A percentile compares a stretch with the other conserved stretches of the same genome.
These are phyloP conservation scores for Fusarium circinatum DNA, from an alignment of 2,329 filamentous ascomycete species.

Conservation along the genomic window DNA sequence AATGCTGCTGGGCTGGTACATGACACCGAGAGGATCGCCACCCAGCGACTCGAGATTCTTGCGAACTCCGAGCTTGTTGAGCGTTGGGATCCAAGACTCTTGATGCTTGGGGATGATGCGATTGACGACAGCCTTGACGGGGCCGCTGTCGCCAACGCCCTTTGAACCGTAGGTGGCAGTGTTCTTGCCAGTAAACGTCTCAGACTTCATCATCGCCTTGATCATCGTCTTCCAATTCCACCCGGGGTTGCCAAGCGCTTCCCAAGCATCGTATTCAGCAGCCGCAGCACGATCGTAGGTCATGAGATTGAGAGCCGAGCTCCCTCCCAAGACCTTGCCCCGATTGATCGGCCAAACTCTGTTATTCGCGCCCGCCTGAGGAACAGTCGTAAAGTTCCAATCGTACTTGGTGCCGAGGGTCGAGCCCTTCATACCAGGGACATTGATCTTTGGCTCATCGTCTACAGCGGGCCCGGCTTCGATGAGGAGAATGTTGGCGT, in stretches of 20 bases:
- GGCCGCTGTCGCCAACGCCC: conserved; percentile 34
- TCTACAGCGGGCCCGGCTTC: conserved; percentile 8
- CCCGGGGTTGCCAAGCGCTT: conserved; percentile 49
- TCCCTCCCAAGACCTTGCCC: conserved; percentile 45
- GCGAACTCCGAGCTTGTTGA: conserved; percentile 53
- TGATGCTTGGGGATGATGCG: conserved; percentile 56
- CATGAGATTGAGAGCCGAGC: conserved; percentile 48
- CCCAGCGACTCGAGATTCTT: conserved; percentile 55
- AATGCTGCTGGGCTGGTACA: conserved; percentile 60
- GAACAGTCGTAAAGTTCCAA: conserved; percentile 43
- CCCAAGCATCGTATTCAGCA: conserved; percentile 50
- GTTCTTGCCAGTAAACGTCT: conserved; percentile 37
- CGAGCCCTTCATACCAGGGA: conserved; percentile 14
- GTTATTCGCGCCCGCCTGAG: conserved; percentile 38
- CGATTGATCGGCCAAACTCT: conserved; percentile 36
- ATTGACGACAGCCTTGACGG: conserved; percentile 48
- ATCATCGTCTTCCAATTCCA: conserved; percentile 50
- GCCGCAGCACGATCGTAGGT: conserved; percentile 43
- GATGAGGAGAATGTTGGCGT: conserved; percentile 10
- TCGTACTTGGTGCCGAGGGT: conserved; percentile 45
- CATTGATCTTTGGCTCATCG: conserved; percentile 19
- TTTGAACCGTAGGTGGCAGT: conserved; percentile 35
- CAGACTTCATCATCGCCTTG: conserved; percentile 23
- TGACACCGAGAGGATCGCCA: conserved; percentile 59
- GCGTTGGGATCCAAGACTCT: conserved; percentile 54